Conservation (phyloP, 2,329 filamentous ascomycete species). For the Tolypocladium inflatum region DNA sequence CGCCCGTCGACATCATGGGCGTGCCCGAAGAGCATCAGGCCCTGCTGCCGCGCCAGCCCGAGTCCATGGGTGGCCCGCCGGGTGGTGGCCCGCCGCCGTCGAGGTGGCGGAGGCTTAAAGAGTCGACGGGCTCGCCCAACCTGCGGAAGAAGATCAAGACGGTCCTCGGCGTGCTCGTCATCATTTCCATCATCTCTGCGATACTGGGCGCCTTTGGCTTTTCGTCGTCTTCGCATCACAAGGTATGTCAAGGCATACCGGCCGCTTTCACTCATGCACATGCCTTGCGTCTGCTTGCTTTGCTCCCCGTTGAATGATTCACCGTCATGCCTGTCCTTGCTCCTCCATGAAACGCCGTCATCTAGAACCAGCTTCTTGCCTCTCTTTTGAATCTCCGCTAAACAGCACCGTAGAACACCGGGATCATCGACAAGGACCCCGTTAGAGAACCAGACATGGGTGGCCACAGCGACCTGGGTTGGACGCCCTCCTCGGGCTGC, state of each 20-base stretch:
- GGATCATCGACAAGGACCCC: slow-evolving; percentile 12
- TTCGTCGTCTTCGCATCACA: slow-evolving; percentile 10
- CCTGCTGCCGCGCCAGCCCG: slow-evolving; percentile 30
- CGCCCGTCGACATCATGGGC: slow-evolving; percentile 26
- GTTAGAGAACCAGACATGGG: slow-evolving; percentile 13
- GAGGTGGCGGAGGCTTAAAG: slow-evolving; percentile 19
- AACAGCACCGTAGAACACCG: slow-evolving; percentile 6
- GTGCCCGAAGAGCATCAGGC: slow-evolving; percentile 29
- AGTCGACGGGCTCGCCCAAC: slow-evolving; percentile 8
- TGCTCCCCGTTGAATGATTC: background rate
- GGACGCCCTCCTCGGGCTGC: slow-evolving; percentile 17
- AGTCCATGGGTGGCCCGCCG: slow-evolving; percentile 35
- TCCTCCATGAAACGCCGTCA: background rate
- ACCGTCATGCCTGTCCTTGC: background rate
- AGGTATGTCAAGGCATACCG: slow-evolving; percentile 15
- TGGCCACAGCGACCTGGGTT: slow-evolving; percentile 12
- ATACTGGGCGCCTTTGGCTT: slow-evolving; percentile 9
- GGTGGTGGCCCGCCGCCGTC: slow-evolving; percentile 11
- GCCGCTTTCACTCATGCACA: background rate
- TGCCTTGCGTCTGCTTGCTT: background rate
- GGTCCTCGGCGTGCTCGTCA: slow-evolving; percentile 19
- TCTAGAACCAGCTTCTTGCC: background rate
- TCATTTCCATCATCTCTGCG: slow-evolving; percentile 21
- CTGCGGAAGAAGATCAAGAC: slow-evolving; percentile 18
- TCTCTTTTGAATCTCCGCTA: background rate